A percentile compares a stretch with the other conserved stretches of the same genome.
phyloP scores from a whole-genome alignment of 2,329 filamentous ascomycete genomes.

The Colletotrichum scovillei region DNA sequence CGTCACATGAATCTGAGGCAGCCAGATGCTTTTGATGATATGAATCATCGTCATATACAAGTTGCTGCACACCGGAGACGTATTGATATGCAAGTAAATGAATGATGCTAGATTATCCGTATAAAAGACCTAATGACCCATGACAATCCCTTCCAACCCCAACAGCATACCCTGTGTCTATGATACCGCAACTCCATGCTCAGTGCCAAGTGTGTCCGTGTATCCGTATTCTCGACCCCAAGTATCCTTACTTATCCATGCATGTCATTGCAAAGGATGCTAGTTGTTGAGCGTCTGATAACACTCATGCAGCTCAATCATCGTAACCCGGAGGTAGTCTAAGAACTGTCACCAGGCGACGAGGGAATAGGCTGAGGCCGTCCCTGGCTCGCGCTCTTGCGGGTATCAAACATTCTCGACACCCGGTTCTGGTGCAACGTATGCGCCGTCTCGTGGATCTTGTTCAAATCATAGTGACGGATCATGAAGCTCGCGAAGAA shows the following conservation, averaged over 20 bases:
- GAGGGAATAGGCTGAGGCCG: conserved; percentile 18
- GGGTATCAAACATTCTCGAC: conserved; percentile 18
- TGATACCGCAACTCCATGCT: conserved; percentile 28
- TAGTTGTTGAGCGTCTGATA: neutral
- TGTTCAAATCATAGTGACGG: conserved; percentile 34
- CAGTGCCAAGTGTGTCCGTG: conserved; percentile 8
- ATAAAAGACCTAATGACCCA: neutral
- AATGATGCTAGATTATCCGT: conserved; percentile 2
- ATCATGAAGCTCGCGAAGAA: conserved; percentile 32
- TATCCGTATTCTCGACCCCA: neutral
- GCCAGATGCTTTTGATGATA: too few species aligned
- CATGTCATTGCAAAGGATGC: too few species aligned
- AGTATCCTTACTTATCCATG: neutral
- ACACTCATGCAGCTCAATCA: neutral
- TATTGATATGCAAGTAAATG: neutral
- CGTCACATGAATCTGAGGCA: too few species aligned
- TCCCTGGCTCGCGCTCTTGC: neutral
- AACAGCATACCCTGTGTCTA: conserved; percentile 13
- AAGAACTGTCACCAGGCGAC: conserved; percentile 19
- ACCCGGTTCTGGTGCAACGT: conserved; percentile 29
- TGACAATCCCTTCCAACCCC: neutral
- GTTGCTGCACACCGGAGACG: neutral
- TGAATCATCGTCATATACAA: too few species aligned
- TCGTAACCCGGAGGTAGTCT: neutral
- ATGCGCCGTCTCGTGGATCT: conserved; percentile 31